A percentile compares a stretch with the other conserved stretches of the same genome.
These are phyloP conservation scores for Hordeum pubiflorum DNA, from an alignment of 202 grass and related monocot genomes.

Conservation along the genomic window DNA sequence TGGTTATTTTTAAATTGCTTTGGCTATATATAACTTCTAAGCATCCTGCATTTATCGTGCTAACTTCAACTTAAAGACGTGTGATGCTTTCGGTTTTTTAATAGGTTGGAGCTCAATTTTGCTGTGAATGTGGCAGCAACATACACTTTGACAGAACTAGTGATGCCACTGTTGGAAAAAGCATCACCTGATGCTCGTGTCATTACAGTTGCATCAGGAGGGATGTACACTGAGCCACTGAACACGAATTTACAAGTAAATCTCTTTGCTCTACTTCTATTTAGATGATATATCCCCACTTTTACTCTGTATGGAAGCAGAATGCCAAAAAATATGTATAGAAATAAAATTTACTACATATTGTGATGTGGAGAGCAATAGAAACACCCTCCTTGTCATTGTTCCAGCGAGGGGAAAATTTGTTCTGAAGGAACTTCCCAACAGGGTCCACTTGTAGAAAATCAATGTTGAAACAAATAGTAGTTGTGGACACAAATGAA, in stretches of 20 bases:
- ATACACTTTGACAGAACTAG: conserved; percentile 66
- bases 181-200: conserved; percentile 73
- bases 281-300: not conserved
- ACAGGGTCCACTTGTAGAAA: not conserved
- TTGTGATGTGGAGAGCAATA: not conserved
- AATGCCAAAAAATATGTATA: not conserved
- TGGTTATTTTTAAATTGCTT: not conserved
- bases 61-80: not conserved
- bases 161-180: conserved; percentile 77
- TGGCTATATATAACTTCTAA: not conserved
- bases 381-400: not conserved
- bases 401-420: not conserved
- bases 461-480: not conserved
- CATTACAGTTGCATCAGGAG: conserved; percentile 77
- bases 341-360: not conserved
- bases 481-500: not conserved
- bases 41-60: not conserved
- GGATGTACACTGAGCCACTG: conserved; percentile 74
- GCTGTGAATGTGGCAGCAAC: conserved; percentile 82
- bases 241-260: conserved; percentile 67
- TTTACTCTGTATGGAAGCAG: not conserved
- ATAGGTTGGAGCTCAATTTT: conserved; percentile 82
- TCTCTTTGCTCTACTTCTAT: not conserved
- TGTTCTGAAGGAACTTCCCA: not conserved
- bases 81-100: not conserved